Evolutionary conservation across 176 grass and related monocot genomes (phyloP), one percentile per base, ranked within the genome.

Genomic region (Aegilops umbellulata): DNA sequence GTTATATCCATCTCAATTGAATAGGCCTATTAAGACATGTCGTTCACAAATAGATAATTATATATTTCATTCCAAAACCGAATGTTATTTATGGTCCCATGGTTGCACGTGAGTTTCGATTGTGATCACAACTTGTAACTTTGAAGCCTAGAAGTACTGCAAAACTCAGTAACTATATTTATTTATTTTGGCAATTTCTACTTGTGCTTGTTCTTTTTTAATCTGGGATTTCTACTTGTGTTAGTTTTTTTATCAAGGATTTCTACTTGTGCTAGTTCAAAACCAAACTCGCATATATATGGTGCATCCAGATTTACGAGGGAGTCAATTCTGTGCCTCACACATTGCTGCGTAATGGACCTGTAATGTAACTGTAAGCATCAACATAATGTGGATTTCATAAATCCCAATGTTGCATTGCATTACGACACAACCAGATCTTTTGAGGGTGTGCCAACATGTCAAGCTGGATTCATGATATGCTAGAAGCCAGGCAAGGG

Each of bases 1-100:
- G 89, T 27, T 69, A 87, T 76, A 80, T 91, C 58, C 39, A 76
- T 76, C 66, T 61, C 60, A 12, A 69, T 69, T 91, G 69, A 25
- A 84, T 77, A 7, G 76, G 77, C 84, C 82, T 30, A 69, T 19
- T 63, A 15, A 86, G 69, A 87, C 60, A 0, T 62, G 46, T 67
- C 75, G 32, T 70, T 81, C 29, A 69, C 3, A 81, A 42, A 69
- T 49, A 55, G 49, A 19, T 53, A 53, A 19, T 42, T 41, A 91
- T 81, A 84, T 68, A 51, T 91, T 7, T 27, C 14, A 47, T 46
- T 80, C 22, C 16, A 67, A 20, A 67, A 60, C 20, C 10, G 66
- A 80, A 80, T 80, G 17, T 6, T 35, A 13, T 76, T 61, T 25
- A 29, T 73, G 41, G 69, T 36, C 16, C 20, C 46, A 76, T 61